phyloP scores from a whole-genome alignment of 495 filamentous ascomycete genomes.

The Patellaria atrata region DNA sequence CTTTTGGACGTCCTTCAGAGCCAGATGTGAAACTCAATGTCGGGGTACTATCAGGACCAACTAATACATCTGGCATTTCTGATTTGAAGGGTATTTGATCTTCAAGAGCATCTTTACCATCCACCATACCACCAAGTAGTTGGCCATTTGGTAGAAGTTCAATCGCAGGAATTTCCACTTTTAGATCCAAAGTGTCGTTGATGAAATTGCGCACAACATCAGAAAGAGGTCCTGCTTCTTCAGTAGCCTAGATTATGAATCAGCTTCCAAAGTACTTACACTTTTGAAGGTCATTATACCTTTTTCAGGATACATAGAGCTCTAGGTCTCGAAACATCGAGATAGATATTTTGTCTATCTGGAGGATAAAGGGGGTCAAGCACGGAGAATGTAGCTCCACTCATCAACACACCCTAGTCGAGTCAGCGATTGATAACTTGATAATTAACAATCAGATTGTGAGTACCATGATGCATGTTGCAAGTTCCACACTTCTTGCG shows the following conservation, averaged over 20 bases:
- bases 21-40: conserved; percentile 80
- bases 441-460: too few species aligned
- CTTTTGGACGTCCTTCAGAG: conserved; percentile 72
- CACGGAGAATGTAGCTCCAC: conserved; percentile 57
- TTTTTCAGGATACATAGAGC: conserved; percentile 70
- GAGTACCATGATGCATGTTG: conserved; percentile 30
- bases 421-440: neutral
- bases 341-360: conserved; percentile 74
- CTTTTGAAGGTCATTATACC: too few species aligned
- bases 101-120: conserved; percentile 53
- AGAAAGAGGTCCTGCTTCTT: conserved; percentile 57
- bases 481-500: conserved; percentile 62
- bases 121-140: conserved; percentile 50
- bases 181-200: conserved; percentile 53
- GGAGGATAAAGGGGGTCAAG: conserved; percentile 84
- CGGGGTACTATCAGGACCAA: conserved; percentile 82
- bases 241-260: too few species aligned
- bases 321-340: conserved; percentile 73
- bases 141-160: conserved; percentile 59
- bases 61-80: conserved; percentile 51
- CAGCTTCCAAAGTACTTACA: too few species aligned
- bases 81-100: conserved; percentile 37
- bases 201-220: conserved; percentile 61
- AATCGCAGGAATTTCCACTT: conserved; percentile 64
- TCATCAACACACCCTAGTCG: conserved; percentile 32